Evolutionary conservation across 345 rosid genomes (phyloP).

Genomic region (Aquilaria sinensis): DNA sequence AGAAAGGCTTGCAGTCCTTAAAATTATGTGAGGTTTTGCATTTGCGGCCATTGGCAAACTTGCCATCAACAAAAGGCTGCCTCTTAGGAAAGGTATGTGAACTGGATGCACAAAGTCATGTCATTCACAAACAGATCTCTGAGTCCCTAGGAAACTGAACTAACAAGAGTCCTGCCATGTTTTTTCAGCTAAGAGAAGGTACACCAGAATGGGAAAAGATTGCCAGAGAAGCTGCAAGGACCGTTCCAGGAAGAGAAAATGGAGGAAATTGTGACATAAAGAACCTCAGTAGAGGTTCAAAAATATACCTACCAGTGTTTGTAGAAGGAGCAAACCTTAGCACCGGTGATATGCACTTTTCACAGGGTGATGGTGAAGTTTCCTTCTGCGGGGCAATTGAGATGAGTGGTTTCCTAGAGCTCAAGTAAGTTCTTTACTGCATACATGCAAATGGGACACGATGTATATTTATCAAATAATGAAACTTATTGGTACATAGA

Average conservation of each 20-base stretch:
- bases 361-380: constrained; percentile 96
- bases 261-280: constrained; percentile 97
- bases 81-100: constrained; percentile 50
- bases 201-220: constrained; percentile 76
- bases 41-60: constrained; percentile 67
- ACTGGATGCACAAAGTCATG: background rate
- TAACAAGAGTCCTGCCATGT: too few relatives aligned
- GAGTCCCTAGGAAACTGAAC: background rate
- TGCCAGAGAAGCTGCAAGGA: constrained; percentile 71
- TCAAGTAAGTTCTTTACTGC: constrained; percentile 41
- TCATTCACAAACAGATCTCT: background rate
- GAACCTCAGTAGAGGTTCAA: constrained; percentile 83
- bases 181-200: constrained; percentile 50
- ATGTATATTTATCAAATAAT: background rate
- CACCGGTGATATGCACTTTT: constrained; percentile 96
- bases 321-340: constrained; percentile 90
- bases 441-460: background rate
- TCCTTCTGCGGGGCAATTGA: constrained; percentile 95
- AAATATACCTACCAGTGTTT: constrained; percentile 76
- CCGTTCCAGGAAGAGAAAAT: constrained; percentile 87
- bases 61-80: constrained; percentile 72
- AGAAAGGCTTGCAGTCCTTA: constrained; percentile 39
- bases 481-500: background rate
- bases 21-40: constrained; percentile 79
- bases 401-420: constrained; percentile 83